Conservation (phyloP, 2,329 filamentous ascomycete species). For the Raffaelea deltoideospora region DNA sequence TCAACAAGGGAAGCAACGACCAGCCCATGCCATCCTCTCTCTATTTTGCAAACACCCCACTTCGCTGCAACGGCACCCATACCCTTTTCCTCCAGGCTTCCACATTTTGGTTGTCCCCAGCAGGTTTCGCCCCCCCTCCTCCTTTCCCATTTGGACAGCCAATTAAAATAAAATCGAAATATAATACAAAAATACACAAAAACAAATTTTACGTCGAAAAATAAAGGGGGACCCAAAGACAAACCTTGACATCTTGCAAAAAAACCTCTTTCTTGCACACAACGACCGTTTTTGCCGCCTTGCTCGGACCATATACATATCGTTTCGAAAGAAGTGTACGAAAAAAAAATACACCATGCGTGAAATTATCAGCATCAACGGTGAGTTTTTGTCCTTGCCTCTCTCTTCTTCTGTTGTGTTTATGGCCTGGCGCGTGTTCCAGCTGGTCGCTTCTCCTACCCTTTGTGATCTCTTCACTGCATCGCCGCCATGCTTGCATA, state of each 20-base stretch:
- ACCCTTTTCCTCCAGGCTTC: slow-evolving; percentile 4
- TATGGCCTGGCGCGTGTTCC: slow-evolving; percentile 11
- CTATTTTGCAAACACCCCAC: slow-evolving; percentile 2
- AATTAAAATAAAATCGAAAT: no score
- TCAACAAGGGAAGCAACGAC: not conserved
- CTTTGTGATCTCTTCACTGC: slow-evolving; percentile 9
- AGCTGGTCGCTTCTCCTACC: not conserved
- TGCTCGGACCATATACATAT: not conserved
- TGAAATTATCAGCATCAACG: slow-evolving; percentile 99
- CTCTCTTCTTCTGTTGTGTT: slow-evolving; percentile 6
- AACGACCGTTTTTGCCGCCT: slow-evolving; percentile 2
- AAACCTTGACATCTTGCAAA: no score
- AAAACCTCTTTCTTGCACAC: slow-evolving; percentile 1
- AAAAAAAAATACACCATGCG: slow-evolving; percentile 58
- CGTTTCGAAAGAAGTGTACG: no score
- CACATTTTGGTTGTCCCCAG: slow-evolving; percentile 1
- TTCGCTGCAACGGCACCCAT: slow-evolving; percentile 1
- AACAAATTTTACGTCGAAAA: slow-evolving; percentile 2
- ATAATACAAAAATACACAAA: slow-evolving; percentile 5
- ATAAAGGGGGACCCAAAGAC: slow-evolving; percentile 6
- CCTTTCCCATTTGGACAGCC: no score
- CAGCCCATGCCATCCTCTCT: not conserved
- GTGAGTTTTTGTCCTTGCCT: slow-evolving; percentile 36
- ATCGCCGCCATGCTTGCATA: slow-evolving; percentile 1
- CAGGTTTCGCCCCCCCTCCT: slow-evolving; percentile 1